Percentiles rank a stretch among this genome's conserved stretches.
Evolutionary conservation across 208 protist genomes (phyloP).

Genomic region (Willaertia magna): DNA sequence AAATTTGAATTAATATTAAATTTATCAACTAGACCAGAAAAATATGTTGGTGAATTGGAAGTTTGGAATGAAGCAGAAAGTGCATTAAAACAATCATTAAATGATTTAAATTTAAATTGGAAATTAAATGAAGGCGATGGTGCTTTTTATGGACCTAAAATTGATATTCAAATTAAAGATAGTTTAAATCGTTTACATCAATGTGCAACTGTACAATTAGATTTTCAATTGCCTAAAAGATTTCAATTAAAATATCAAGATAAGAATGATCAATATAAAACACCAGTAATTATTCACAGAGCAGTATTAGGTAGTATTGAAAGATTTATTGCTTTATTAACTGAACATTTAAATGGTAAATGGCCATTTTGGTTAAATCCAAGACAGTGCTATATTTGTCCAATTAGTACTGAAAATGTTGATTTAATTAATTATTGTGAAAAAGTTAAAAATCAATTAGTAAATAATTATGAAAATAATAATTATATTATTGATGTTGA

Average conservation of each 20-base stretch:
- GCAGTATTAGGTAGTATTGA: constrained; percentile 37
- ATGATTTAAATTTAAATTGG: constrained; percentile 12
- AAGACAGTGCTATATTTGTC: constrained; percentile 22
- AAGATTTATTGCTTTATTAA: constrained; percentile 33
- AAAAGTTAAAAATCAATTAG: background rate
- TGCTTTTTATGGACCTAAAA: constrained; percentile 53
- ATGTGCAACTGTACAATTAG: constrained; percentile 49
- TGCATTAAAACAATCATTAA: constrained; percentile 9
- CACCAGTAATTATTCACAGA: constrained; percentile 35
- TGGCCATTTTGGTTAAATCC: constrained; percentile 39
- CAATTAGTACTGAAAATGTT: background rate
- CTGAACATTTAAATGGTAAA: constrained; percentile 27
- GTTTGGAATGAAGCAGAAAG: constrained; percentile 53
- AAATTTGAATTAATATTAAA: constrained; percentile 34
- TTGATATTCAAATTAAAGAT: constrained; percentile 39
- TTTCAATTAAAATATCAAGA: constrained; percentile 38
- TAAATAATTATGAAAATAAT: background rate
- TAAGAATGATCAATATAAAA: constrained; percentile 9
- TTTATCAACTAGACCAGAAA: constrained; percentile 69
- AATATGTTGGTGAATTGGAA: constrained; percentile 53
- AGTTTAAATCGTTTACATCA: constrained; percentile 29
- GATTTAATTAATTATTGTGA: background rate
- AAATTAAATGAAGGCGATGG: constrained; percentile 38
- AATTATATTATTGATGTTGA: constrained; percentile 29
- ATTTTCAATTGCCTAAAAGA: constrained; percentile 44